Evolutionary conservation across 441 rosid genomes (phyloP).

Genomic region (Adansonia madagascariensis): DNA sequence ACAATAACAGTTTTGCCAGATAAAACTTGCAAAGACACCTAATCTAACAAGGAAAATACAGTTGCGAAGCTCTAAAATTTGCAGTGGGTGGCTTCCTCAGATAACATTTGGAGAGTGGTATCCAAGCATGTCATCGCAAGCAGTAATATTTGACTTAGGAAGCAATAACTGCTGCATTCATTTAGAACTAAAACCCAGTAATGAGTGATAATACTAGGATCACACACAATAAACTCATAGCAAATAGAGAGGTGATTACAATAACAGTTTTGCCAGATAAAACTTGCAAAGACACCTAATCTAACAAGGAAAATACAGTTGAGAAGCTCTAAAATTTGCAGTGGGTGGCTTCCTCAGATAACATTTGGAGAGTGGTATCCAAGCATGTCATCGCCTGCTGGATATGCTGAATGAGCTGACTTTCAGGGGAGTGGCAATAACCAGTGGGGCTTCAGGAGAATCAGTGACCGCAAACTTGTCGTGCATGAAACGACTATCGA

Average conservation of each 20-base stretch:
- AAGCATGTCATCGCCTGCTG: slow-evolving; percentile 53
- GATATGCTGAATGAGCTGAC: slow-evolving; percentile 98
- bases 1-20: neutral
- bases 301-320: slow-evolving; percentile 26
- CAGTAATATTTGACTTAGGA: neutral
- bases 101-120: slow-evolving; percentile 15
- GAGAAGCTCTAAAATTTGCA: slow-evolving; percentile 20
- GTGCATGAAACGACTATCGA: slow-evolving; percentile 97
- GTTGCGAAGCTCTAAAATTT: slow-evolving; percentile 18
- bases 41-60: slow-evolving; percentile 27
- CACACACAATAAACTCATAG: neutral
- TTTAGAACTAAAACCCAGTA: slow-evolving; percentile 22
- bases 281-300: slow-evolving; percentile 9
- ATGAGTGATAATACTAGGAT: neutral
- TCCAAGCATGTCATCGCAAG: slow-evolving; percentile 40
- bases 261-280: neutral
- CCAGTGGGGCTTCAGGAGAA: slow-evolving; percentile 96
- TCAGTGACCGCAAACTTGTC: slow-evolving; percentile 89
- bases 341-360: neutral
- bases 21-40: neutral
- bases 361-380: slow-evolving; percentile 14
- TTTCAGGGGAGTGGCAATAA: slow-evolving; percentile 89
- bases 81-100: neutral
- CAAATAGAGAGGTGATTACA: neutral
- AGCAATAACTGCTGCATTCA: slow-evolving; percentile 5